phyloP scores from a whole-genome alignment of 805 yeast species.

The Metschnikowia sp. region DNA sequence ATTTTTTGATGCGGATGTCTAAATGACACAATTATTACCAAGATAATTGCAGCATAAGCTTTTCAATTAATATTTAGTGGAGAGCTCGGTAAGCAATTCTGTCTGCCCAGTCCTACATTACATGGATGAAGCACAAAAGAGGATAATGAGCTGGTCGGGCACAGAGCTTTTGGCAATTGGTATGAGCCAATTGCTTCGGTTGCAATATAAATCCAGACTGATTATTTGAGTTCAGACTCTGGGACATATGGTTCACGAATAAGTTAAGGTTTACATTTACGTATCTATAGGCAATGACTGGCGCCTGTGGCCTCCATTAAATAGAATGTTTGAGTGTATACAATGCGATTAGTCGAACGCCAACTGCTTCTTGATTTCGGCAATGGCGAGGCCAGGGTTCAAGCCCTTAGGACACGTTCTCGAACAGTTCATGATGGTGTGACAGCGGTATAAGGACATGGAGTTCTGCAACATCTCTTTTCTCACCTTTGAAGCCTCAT shows the following conservation, averaged over 20 bases:
- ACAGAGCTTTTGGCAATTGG: too few relatives aligned
- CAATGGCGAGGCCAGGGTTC: slow-evolving; percentile 97
- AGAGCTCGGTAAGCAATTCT: too few relatives aligned
- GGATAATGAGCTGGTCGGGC: too few relatives aligned
- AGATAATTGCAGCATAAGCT: too few relatives aligned
- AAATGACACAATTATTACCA: too few relatives aligned
- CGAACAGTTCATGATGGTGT: slow-evolving; percentile 98
- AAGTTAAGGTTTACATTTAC: not conserved
- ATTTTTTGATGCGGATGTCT: too few relatives aligned
- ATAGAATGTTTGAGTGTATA: not conserved
- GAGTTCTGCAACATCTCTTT: slow-evolving; percentile 90
- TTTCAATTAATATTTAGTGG: too few relatives aligned
- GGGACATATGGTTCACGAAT: not conserved
- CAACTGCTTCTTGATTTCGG: slow-evolving; percentile 91
- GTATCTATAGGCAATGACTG: not conserved
- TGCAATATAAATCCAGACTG: too few relatives aligned
- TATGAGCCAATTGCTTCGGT: too few relatives aligned
- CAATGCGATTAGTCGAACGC: slow-evolving; percentile 56
- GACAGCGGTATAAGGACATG: slow-evolving; percentile 97
- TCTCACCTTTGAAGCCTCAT: slow-evolving; percentile 79
- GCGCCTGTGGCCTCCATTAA: not conserved
- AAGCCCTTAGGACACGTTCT: slow-evolving; percentile 97
- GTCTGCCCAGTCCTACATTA: too few relatives aligned
- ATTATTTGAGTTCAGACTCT: not conserved
- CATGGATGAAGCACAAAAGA: too few relatives aligned